phyloP scores from a whole-genome alignment of 2,329 filamentous ascomycete species.

The Ploettnerulaceae sp. region DNA sequence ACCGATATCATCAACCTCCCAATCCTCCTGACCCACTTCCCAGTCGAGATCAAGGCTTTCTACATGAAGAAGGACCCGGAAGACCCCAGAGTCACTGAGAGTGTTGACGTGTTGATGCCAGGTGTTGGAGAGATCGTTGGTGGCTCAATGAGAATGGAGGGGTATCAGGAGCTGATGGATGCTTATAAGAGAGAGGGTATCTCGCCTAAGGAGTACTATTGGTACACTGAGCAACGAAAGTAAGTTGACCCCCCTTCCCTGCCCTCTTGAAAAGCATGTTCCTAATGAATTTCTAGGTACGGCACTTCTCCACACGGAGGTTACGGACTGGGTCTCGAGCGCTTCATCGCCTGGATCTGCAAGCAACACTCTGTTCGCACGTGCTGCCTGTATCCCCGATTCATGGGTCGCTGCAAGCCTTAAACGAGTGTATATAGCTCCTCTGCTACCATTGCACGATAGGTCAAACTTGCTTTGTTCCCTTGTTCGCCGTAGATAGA shows the following conservation, averaged over 20 bases:
- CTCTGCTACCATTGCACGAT: background rate
- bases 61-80: constrained; percentile 90
- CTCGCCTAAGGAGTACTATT: constrained; percentile 83
- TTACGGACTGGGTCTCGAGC: constrained; percentile 88
- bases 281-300: constrained; percentile 51
- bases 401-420: constrained; percentile 76
- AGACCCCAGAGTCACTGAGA: constrained; percentile 84
- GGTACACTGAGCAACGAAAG: constrained; percentile 95
- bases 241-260: constrained; percentile 46
- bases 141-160: constrained; percentile 92
- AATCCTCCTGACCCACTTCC: constrained; percentile 97
- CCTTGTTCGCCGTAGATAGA: background rate
- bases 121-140: constrained; percentile 96
- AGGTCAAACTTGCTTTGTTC: background rate
- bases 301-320: constrained; percentile 77
- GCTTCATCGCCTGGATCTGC: constrained; percentile 60
- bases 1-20: constrained; percentile 93
- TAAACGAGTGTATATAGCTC: constrained; percentile 36
- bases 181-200: constrained; percentile 87
- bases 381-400: constrained; percentile 72
- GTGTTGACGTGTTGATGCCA: constrained; percentile 81
- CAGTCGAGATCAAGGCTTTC: constrained; percentile 95
- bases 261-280: background rate
- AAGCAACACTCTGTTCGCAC: constrained; percentile 61
- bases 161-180: constrained; percentile 81